Evolutionary conservation across 2,329 filamentous ascomycete genomes (phyloP).

Genomic region (Trichoderma citrinoviride): DNA sequence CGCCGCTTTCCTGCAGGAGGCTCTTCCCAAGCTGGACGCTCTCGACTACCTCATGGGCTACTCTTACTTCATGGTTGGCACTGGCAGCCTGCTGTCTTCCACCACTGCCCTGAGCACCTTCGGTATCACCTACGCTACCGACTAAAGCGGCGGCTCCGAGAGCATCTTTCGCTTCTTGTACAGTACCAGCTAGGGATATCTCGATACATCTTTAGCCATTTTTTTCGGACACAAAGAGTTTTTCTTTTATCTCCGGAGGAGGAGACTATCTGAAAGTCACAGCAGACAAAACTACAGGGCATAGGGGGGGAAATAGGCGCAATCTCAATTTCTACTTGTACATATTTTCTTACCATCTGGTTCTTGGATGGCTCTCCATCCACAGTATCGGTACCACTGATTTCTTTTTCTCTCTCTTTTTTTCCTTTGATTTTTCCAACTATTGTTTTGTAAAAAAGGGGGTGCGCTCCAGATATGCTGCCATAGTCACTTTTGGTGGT

Average conservation of each 20-base stretch:
- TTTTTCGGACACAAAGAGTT: conserved; percentile 27
- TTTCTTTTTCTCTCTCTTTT: neutral
- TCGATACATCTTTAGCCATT: conserved; percentile 28
- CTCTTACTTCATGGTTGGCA: conserved; percentile 55
- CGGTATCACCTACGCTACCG: conserved; percentile 50
- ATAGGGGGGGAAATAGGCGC: conserved; percentile 25
- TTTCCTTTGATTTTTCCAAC: no score
- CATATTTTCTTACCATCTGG: conserved; percentile 28
- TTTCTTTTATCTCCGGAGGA: conserved; percentile 21
- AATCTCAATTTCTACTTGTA: conserved; percentile 28
- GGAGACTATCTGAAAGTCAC: conserved; percentile 23
- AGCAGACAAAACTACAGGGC: conserved; percentile 20
- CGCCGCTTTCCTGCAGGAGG: conserved; percentile 48
- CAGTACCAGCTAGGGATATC: conserved; percentile 37
- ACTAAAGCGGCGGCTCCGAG: conserved; percentile 26
- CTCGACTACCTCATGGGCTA: conserved; percentile 54
- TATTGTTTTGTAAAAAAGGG: neutral
- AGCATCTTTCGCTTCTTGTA: conserved; percentile 37
- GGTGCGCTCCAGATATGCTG: conserved; percentile 6
- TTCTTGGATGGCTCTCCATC: conserved; percentile 14
- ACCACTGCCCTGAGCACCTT: conserved; percentile 42
- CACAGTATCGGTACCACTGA: conserved; percentile 8
- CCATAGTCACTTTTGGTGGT: conserved; percentile 11
- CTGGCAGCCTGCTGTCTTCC: conserved; percentile 43
- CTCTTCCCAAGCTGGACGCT: conserved; percentile 49